Conservation (phyloP, 2,329 filamentous ascomycete species). For the Teratosphaeria epicoccoides region DNA sequence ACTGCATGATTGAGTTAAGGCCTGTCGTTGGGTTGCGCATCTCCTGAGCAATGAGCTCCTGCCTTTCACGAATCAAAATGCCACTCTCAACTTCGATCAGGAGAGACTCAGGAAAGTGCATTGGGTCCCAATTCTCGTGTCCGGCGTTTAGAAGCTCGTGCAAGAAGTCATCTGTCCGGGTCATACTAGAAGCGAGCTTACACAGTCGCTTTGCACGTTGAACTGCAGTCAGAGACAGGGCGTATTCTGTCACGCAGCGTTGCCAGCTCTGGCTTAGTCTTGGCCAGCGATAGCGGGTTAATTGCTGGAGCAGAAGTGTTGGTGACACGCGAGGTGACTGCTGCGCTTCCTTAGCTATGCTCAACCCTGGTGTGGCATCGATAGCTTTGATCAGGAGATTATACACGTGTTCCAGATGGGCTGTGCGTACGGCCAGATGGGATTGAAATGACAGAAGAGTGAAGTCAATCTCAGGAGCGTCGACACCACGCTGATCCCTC, state of each 20-base stretch:
- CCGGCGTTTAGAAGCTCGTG: slow-evolving; percentile 40
- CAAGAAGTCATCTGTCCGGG: slow-evolving; percentile 10
- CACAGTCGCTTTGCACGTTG: slow-evolving; percentile 39
- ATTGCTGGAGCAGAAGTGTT: slow-evolving; percentile 37
- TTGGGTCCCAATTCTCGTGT: slow-evolving; percentile 48
- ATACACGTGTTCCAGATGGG: no score
- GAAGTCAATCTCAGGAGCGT: not conserved
- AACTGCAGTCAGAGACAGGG: slow-evolving; percentile 32
- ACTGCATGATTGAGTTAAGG: slow-evolving; percentile 48
- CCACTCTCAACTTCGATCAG: slow-evolving; percentile 57
- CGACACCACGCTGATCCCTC: not conserved
- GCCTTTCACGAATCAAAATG: slow-evolving; percentile 50
- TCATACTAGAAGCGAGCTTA: slow-evolving; percentile 7
- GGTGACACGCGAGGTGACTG: slow-evolving; percentile 34
- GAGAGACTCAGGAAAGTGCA: slow-evolving; percentile 49
- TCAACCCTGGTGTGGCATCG: no score
- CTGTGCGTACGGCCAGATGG: not conserved
- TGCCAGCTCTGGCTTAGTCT: slow-evolving; percentile 30
- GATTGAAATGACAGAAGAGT: not conserved
- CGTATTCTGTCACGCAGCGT: slow-evolving; percentile 34
- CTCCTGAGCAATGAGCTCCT: slow-evolving; percentile 51
- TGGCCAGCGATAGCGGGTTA: slow-evolving; percentile 29
- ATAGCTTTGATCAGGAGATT: no score
- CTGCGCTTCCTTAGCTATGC: not conserved
- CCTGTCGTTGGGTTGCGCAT: slow-evolving; percentile 44